Conservation (phyloP, 805 yeast genomes). For the Debaryomyces tyrocola region DNA sequence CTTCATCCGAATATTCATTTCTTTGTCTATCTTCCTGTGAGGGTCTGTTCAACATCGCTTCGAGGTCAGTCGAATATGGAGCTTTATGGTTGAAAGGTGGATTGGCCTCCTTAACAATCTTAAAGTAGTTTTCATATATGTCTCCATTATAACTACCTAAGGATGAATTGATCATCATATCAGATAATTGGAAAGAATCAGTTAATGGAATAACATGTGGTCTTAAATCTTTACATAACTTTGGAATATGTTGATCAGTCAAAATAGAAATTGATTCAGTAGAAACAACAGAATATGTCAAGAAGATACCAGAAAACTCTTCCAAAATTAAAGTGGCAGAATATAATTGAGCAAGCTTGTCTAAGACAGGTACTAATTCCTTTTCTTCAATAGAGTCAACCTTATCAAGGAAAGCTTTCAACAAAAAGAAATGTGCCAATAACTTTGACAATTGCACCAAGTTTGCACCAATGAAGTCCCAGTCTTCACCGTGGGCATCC, state of each 20-base stretch:
- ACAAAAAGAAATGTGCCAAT: slow-evolving; percentile 44
- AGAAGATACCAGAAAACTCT: slow-evolving; percentile 67
- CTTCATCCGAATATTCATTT: slow-evolving; percentile 26
- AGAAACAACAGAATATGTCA: slow-evolving; percentile 59
- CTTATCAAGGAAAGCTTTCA: slow-evolving; percentile 38
- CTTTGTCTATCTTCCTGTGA: slow-evolving; percentile 29
- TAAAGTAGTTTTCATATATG: slow-evolving; percentile 73
- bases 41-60: slow-evolving; percentile 30
- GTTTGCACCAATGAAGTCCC: slow-evolving; percentile 47
- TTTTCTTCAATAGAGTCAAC: slow-evolving; percentile 28
- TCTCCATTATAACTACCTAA: slow-evolving; percentile 79
- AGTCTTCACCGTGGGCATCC: slow-evolving; percentile 34
- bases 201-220: slow-evolving; percentile 72
- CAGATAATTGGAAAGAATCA: slow-evolving; percentile 77
- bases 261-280: slow-evolving; percentile 28
- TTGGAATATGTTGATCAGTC: slow-evolving; percentile 21
- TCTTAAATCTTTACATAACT: slow-evolving; percentile 37
- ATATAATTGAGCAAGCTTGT: slow-evolving; percentile 58
- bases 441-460: slow-evolving; percentile 47
- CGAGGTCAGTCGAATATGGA: slow-evolving; percentile 45
- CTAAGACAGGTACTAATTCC: slow-evolving; percentile 48
- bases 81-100: slow-evolving; percentile 58
- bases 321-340: slow-evolving; percentile 46
- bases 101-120: slow-evolving; percentile 45
- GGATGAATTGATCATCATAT: slow-evolving; percentile 75